These are phyloP conservation scores for Dissophora ornata DNA, from an alignment of 192 early-diverging fungal genomes.

Conservation along the genomic window DNA sequence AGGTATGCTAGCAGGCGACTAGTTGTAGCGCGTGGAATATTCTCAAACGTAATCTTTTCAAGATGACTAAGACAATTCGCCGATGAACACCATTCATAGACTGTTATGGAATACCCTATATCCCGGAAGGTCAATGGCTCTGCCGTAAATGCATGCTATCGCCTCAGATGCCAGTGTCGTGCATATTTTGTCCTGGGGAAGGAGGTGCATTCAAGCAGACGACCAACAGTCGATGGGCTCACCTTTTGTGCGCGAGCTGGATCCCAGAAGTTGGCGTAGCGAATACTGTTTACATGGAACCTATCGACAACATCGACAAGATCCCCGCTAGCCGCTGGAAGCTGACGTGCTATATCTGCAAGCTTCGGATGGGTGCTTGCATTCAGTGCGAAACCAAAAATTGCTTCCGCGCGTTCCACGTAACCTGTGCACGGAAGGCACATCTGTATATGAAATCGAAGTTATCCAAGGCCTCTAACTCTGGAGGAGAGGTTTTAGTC, in stretches of 20 bases:
- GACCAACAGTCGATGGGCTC: conserved; percentile 92
- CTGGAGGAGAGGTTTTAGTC: conserved; percentile 68
- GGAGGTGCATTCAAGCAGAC: conserved; percentile 98
- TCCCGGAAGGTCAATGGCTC: conserved; percentile 99
- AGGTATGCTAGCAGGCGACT: conserved; percentile 56
- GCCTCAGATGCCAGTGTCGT: conserved; percentile 88
- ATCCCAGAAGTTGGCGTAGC: conserved; percentile 92
- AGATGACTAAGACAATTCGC: too few species aligned
- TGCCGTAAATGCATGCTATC: conserved; percentile 98
- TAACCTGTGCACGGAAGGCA: conserved; percentile 90
- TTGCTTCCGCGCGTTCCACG: conserved; percentile 94
- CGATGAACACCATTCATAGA: too few species aligned
- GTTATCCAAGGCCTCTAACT: conserved; percentile 55
- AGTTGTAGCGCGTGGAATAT: not conserved
- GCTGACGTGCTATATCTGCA: conserved; percentile 90
- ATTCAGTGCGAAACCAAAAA: conserved; percentile 94
- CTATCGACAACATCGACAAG: conserved; percentile 91
- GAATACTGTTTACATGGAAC: conserved; percentile 98
- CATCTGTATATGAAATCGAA: conserved; percentile 90
- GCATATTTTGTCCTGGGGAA: conserved; percentile 92
- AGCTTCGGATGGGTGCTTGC: conserved; percentile 83
- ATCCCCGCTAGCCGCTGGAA: conserved; percentile 92
- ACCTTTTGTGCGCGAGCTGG: conserved; percentile 96
- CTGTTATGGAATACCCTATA: conserved; percentile 98
- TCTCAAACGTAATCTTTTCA: not conserved